A percentile compares a stretch with the other conserved stretches of the same genome.
phyloP scores from a whole-genome alignment of 352 stramenopile species.

The Pythium rhizo-oryzae region DNA sequence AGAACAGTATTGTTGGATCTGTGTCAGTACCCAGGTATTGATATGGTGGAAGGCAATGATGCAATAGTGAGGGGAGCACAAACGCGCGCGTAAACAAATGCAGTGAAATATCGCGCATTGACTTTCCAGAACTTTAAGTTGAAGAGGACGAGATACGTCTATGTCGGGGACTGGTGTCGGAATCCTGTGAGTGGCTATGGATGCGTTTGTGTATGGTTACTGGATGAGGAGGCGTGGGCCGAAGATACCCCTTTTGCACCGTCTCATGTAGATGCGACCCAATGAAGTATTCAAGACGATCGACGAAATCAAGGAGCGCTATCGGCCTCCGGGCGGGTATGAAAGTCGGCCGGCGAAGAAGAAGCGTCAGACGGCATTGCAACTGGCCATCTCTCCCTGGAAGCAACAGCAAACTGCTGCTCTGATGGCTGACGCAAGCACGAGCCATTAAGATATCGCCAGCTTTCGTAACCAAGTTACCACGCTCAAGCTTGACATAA shows the following conservation, averaged over 20 bases:
- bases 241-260: neutral
- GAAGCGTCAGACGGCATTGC: neutral
- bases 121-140: neutral
- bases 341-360: neutral
- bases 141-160: neutral
- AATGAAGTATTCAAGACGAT: neutral
- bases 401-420: neutral
- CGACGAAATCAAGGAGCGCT: neutral
- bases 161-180: too few species aligned
- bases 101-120: neutral
- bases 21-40: slow-evolving; percentile 1
- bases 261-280: neutral
- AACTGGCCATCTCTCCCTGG: neutral
- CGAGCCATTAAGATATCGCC: too few species aligned
- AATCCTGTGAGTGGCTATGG: too few species aligned
- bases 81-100: neutral
- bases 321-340: neutral
- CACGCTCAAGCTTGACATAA: too few species aligned
- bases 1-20: neutral
- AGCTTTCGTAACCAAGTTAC: too few species aligned
- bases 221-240: neutral
- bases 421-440: neutral
- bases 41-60: neutral
- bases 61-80: slow-evolving; percentile 4
- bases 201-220: neutral